These are phyloP conservation scores for Coriaria nepalensis DNA, from an alignment of 306 rosid genomes.

Conservation along the genomic window DNA sequence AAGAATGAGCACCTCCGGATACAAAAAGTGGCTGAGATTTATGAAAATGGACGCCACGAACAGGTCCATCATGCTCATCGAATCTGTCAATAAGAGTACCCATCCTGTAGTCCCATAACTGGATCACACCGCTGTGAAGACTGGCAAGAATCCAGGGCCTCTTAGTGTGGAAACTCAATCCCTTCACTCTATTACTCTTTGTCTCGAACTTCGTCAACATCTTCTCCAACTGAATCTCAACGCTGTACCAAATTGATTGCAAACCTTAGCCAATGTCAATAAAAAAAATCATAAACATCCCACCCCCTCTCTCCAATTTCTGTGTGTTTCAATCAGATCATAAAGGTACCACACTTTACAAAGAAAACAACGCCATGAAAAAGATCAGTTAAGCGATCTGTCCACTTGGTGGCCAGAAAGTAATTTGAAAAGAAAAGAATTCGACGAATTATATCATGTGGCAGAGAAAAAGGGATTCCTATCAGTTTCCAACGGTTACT, in stretches of 20 bases:
- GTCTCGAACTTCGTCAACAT: slow-evolving; percentile 98
- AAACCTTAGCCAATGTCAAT: too few species aligned
- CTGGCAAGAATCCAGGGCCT: slow-evolving; percentile 98
- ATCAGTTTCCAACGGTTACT: too few species aligned
- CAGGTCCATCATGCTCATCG: slow-evolving; percentile 98
- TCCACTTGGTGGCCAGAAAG: too few species aligned
- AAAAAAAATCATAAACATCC: too few species aligned
- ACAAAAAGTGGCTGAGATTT: slow-evolving; percentile 91
- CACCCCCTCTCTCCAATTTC: too few species aligned
- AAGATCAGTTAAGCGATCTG: too few species aligned
- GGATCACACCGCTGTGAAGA: slow-evolving; percentile 99
- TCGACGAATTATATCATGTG: too few species aligned
- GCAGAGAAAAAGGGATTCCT: too few species aligned
- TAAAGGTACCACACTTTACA: too few species aligned
- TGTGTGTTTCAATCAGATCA: too few species aligned
- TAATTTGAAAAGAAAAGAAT: too few species aligned
- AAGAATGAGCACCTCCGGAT: slow-evolving; percentile 61
- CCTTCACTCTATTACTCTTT: slow-evolving; percentile 96
- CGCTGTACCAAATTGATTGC: slow-evolving; percentile 11
- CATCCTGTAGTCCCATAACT: slow-evolving; percentile 98
- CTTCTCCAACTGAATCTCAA: slow-evolving; percentile 20
- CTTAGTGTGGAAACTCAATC: slow-evolving; percentile 86
- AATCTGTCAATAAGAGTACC: slow-evolving; percentile 88
- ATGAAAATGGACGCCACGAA: slow-evolving; percentile 93
- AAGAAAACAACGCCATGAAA: too few species aligned